Percentiles rank a stretch among this genome's conserved stretches.
Evolutionary conservation across 2,329 filamentous ascomycete species (phyloP).

Genomic region (Cladosporium phlei): DNA sequence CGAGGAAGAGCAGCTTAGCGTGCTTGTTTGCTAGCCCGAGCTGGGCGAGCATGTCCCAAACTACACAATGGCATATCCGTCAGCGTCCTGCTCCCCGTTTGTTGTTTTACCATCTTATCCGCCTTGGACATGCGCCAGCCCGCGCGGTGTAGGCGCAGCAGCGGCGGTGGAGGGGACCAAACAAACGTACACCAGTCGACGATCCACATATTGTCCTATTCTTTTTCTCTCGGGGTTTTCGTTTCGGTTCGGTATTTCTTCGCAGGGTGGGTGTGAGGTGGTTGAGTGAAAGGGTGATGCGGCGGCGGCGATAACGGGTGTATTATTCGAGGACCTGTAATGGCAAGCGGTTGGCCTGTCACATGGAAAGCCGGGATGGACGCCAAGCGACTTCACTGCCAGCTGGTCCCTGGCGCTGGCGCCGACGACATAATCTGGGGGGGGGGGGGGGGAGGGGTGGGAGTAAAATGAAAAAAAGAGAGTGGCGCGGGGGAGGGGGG

Average conservation of each 20-base stretch:
- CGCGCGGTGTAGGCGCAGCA: not conserved
- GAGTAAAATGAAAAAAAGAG: not conserved
- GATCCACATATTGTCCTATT: slow-evolving; percentile 67
- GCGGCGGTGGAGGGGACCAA: slow-evolving; percentile 3
- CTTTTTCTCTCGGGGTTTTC: not conserved
- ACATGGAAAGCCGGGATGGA: slow-evolving; percentile 1
- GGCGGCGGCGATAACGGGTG: not conserved
- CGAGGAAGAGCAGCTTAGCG: slow-evolving; percentile 89
- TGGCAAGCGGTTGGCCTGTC: slow-evolving; percentile 11
- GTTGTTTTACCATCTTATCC: not conserved
- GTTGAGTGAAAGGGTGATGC: not conserved
- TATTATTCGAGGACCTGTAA: not conserved
- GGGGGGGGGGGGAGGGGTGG: not conserved
- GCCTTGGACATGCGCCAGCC: slow-evolving; percentile 1
- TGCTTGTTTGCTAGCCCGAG: slow-evolving; percentile 92
- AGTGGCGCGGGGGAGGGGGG: not conserved
- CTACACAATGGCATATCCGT: slow-evolving; percentile 39
- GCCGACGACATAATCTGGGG: not conserved
- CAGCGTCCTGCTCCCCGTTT: slow-evolving; percentile 4
- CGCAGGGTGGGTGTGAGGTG: not conserved
- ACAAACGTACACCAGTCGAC: slow-evolving; percentile 88
- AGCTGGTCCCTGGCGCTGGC: slow-evolving; percentile 2
- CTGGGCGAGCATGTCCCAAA: slow-evolving; percentile 84
- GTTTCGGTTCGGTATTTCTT: not conserved
- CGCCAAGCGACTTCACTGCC: slow-evolving; percentile 6